A percentile compares a stretch with the other conserved stretches of the same genome.
Evolutionary conservation across 768 basidiomycete species (phyloP).

Genomic region (Kwoniella shandongensis): DNA sequence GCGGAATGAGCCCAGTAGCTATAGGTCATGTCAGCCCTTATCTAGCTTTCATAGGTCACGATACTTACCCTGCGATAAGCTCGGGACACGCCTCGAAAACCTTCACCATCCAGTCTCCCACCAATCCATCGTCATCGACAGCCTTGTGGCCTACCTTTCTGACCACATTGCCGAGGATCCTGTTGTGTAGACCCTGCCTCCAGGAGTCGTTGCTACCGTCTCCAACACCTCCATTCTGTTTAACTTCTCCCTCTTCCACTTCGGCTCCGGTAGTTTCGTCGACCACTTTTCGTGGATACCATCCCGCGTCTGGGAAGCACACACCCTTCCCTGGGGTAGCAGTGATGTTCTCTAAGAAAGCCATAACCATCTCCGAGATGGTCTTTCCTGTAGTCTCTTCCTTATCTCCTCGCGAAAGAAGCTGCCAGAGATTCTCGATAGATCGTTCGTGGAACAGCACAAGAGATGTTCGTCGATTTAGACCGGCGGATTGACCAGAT

Average conservation of each 20-base stretch:
- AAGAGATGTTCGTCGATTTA: constrained; percentile 41
- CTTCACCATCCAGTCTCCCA: constrained; percentile 79
- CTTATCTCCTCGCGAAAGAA: constrained; percentile 68
- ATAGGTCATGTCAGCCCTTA: constrained; percentile 1
- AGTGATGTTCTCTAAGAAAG: constrained; percentile 81
- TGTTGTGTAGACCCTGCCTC: constrained; percentile 62
- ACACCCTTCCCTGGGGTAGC: constrained; percentile 77
- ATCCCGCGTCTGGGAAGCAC: constrained; percentile 84
- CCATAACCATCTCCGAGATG: constrained; percentile 67
- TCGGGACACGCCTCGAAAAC: constrained; percentile 83
- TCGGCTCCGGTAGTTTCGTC: constrained; percentile 35
- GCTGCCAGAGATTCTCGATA: constrained; percentile 62
- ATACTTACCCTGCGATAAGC: constrained; percentile 69
- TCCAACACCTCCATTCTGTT: constrained; percentile 54
- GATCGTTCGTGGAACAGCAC: constrained; percentile 45
- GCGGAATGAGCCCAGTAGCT: constrained; percentile 53
- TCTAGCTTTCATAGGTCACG: background rate
- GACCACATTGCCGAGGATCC: constrained; percentile 73
- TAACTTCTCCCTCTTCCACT: constrained; percentile 48
- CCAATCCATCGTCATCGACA: constrained; percentile 75
- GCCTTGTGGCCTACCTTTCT: constrained; percentile 66
- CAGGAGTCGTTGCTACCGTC: constrained; percentile 28
- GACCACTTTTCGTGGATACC: constrained; percentile 75
- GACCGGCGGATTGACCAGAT: constrained; percentile 31
- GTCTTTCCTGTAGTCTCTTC: constrained; percentile 60